Percentiles rank a stretch among this genome's conserved stretches.
Conservation (phyloP, 257 asterid genomes). For the Solanum chmielewskii region DNA sequence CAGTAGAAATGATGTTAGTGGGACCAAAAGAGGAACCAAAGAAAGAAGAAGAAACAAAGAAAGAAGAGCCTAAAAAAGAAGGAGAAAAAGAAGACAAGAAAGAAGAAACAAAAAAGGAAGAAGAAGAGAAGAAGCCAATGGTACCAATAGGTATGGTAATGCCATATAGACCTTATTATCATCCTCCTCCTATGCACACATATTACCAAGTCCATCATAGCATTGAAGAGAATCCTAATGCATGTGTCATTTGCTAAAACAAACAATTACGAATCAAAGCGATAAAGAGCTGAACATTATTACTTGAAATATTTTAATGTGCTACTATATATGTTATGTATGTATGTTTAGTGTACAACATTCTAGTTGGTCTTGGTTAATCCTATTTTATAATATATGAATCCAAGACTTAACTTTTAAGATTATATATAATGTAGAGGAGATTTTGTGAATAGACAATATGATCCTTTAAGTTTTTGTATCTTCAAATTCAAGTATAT, state of each 20-base stretch:
- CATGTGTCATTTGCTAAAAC: conserved; percentile 39
- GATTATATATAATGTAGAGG: not conserved
- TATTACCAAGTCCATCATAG: conserved; percentile 23
- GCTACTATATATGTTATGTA: not conserved
- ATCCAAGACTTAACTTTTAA: not conserved
- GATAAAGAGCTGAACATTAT: no score
- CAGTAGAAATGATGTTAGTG: conserved; percentile 41
- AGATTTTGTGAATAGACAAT: not conserved
- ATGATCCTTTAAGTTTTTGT: not conserved
- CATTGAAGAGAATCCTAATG: conserved; percentile 78
- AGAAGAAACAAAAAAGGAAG: conserved; percentile 20
- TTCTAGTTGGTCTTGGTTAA: not conserved
- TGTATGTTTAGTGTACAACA: not conserved
- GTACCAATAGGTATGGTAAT: conserved; percentile 20
- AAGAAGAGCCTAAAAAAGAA: conserved; percentile 13
- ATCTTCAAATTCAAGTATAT: not conserved
- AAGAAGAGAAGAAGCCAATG: conserved; percentile 4
- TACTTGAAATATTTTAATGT: not conserved
- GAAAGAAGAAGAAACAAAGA: conserved; percentile 44
- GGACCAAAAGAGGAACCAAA: conserved; percentile 57
- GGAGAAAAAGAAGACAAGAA: not conserved
- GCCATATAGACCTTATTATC: conserved; percentile 39
- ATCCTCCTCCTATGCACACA: not conserved
- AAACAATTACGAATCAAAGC: not conserved
- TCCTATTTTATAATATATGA: not conserved